Evolutionary conservation across 371 early-diverging fungal species (phyloP).

Genomic region (Zancudomyces culisetae): DNA sequence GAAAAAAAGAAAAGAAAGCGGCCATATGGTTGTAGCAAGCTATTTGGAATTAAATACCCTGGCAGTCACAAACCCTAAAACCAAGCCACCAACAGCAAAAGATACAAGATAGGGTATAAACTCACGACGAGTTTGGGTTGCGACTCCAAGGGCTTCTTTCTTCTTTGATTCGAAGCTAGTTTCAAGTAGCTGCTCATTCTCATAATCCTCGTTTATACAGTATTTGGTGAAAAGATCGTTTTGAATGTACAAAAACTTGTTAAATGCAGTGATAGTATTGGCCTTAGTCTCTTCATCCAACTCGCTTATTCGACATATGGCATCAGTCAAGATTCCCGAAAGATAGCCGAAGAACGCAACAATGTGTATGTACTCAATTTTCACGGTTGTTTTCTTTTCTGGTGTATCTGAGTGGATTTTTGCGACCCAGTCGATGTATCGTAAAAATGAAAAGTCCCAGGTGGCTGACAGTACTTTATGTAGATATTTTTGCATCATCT

Average conservation of each 20-base stretch:
- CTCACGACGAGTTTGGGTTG: constrained; percentile 8
- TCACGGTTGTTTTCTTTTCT: constrained; percentile 48
- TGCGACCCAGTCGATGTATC: constrained; percentile 59
- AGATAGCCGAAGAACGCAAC: constrained; percentile 59
- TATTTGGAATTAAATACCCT: not conserved
- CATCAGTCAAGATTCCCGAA: constrained; percentile 38
- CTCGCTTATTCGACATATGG: constrained; percentile 27
- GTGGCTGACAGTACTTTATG: constrained; percentile 46
- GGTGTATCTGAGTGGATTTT: constrained; percentile 51
- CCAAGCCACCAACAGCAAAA: constrained; percentile 7
- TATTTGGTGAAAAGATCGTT: constrained; percentile 69
- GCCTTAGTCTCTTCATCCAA: constrained; percentile 27
- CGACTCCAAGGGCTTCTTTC: not conserved
- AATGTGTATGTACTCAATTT: constrained; percentile 66
- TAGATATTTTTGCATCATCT: constrained; percentile 50
- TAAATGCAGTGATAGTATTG: constrained; percentile 47
- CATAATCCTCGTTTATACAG: constrained; percentile 37
- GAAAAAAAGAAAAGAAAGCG: not conserved
- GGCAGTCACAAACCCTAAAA: constrained; percentile 4
- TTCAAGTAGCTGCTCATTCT: constrained; percentile 12
- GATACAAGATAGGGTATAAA: constrained; percentile 11
- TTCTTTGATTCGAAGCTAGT: constrained; percentile 7
- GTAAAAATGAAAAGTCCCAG: constrained; percentile 53
- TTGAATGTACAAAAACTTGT: constrained; percentile 74
- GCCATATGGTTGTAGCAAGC: not conserved